A percentile compares a stretch with the other conserved stretches of the same genome.
These are phyloP conservation scores for Aotearoamyces nothofagi DNA, from an alignment of 2,329 filamentous ascomycete species.

Conservation along the genomic window DNA sequence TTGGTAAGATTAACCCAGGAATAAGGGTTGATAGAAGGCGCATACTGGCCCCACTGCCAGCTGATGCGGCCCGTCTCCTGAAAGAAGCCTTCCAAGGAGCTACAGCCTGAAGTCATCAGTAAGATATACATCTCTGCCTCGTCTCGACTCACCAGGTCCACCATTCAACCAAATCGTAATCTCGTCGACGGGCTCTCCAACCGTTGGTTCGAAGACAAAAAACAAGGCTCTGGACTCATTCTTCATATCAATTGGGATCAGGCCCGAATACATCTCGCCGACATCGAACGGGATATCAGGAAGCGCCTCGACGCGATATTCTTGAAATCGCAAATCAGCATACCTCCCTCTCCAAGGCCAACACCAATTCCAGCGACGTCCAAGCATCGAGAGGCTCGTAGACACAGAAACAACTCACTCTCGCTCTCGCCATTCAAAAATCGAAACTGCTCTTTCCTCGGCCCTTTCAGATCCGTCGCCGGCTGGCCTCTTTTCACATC, in stretches of 20 bases:
- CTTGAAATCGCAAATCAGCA: too few species aligned
- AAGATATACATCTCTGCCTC: too few species aligned
- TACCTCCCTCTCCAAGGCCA: too few species aligned
- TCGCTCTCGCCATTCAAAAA: too few species aligned
- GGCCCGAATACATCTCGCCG: slow-evolving; percentile 15
- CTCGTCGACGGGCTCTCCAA: slow-evolving; percentile 27
- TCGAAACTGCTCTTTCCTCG: too few species aligned
- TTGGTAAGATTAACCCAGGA: slow-evolving; percentile 25
- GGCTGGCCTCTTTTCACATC: too few species aligned
- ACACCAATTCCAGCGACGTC: too few species aligned
- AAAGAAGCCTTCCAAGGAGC: slow-evolving; percentile 18
- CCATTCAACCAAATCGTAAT: slow-evolving; percentile 28
- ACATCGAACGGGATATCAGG: slow-evolving; percentile 13
- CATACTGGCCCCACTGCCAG: slow-evolving; percentile 16
- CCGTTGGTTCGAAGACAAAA: slow-evolving; percentile 36
- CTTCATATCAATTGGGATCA: slow-evolving; percentile 34
- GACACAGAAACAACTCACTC: too few species aligned
- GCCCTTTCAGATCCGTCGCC: too few species aligned
- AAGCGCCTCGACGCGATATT: slow-evolving; percentile 8
- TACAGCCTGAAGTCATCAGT: too few species aligned
- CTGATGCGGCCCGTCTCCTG: slow-evolving; percentile 21
- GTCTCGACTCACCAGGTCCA: too few species aligned
- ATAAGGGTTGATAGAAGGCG: slow-evolving; percentile 13
- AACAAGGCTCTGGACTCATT: slow-evolving; percentile 26
- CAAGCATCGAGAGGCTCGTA: too few species aligned